Conservation (phyloP, 148 eudicot genomes). For the Diospyros lotus region DNA sequence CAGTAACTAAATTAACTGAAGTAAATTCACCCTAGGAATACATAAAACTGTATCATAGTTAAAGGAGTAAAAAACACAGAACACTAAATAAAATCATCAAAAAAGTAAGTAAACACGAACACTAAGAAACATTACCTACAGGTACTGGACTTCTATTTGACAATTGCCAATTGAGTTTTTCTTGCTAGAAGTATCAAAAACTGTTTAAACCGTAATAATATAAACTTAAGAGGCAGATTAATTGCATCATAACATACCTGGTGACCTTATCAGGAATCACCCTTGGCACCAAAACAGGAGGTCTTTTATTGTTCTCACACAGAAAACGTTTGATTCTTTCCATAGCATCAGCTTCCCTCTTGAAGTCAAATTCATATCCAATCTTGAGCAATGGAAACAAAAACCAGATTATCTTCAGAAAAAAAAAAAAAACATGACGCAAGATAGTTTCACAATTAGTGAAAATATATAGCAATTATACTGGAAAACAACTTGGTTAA, state of each 20-base stretch:
- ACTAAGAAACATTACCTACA: too few species aligned
- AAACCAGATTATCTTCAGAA: not conserved
- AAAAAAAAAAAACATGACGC: not conserved
- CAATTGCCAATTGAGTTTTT: too few species aligned
- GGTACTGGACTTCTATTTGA: too few species aligned
- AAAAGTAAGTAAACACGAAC: too few species aligned
- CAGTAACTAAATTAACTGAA: not conserved
- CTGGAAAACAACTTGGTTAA: not conserved
- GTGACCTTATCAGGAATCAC: constrained; percentile 57
- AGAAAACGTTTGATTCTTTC: constrained; percentile 66
- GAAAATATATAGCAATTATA: not conserved
- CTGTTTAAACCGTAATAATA: not conserved
- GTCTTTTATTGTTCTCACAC: constrained; percentile 58
- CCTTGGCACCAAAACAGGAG: constrained; percentile 80
- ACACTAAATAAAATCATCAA: not conserved
- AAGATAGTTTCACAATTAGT: not conserved
- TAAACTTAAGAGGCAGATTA: not conserved
- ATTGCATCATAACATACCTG: constrained; percentile 39
- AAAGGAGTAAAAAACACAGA: too few species aligned
- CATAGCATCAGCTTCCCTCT: constrained; percentile 87
- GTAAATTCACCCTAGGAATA: not conserved
- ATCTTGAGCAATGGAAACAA: not conserved
- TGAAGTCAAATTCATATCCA: constrained; percentile 16
- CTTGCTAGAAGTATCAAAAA: not conserved
- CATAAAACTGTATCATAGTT: too few species aligned